A percentile compares a stretch with the other conserved stretches of the same genome.
These are phyloP conservation scores for Smittium culicis DNA, from an alignment of 371 early-diverging fungal genomes.

Conservation along the genomic window DNA sequence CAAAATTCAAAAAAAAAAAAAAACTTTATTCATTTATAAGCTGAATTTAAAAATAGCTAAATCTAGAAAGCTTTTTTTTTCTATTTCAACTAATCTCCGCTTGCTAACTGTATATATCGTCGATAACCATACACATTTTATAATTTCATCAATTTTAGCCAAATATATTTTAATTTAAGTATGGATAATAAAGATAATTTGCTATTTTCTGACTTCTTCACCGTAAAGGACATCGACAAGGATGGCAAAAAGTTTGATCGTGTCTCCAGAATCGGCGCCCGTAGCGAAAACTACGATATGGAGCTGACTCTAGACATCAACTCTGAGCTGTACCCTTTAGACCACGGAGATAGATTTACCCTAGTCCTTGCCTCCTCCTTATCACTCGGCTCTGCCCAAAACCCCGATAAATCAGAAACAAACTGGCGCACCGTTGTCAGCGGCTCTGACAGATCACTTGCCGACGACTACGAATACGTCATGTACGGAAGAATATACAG, in stretches of 20 bases:
- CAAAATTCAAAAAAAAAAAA: too few species aligned
- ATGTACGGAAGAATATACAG: constrained; percentile 93
- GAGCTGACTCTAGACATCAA: constrained; percentile 82
- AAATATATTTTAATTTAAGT: constrained; percentile 5
- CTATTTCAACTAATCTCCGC: too few species aligned
- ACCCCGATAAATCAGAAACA: constrained; percentile 35
- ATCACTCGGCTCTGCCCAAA: constrained; percentile 39
- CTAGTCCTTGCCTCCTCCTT: constrained; percentile 67
- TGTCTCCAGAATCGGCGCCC: constrained; percentile 79
- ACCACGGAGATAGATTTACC: constrained; percentile 67
- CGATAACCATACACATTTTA: too few species aligned
- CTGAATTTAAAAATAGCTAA: too few species aligned
- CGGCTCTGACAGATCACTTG: constrained; percentile 48
- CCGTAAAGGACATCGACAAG: constrained; percentile 72
- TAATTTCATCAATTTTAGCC: too few species aligned
- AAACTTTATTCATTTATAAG: too few species aligned
- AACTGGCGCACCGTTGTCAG: constrained; percentile 29
- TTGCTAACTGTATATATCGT: too few species aligned
- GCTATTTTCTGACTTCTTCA: constrained; percentile 75
- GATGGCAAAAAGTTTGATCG: constrained; percentile 88
- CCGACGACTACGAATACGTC: constrained; percentile 93
- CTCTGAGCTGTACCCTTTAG: constrained; percentile 78
- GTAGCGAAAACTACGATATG: constrained; percentile 76
- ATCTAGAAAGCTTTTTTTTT: too few species aligned
- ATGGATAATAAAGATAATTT: constrained; percentile 53